Evolutionary conservation across 495 filamentous ascomycete species (phyloP).

Genomic region (Aspergillus heteromorphus): DNA sequence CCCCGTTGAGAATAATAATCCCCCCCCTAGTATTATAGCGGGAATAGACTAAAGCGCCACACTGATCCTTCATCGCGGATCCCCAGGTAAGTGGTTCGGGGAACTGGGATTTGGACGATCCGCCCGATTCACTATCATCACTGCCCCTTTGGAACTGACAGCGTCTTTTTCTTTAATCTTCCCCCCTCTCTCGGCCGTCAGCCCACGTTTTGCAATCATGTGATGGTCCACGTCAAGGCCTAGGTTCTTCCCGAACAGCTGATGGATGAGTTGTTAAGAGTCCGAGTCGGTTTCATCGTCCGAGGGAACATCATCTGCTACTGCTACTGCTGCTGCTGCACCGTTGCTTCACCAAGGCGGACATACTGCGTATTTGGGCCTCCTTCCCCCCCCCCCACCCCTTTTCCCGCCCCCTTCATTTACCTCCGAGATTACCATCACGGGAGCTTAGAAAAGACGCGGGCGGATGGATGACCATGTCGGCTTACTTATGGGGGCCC

Average conservation of each 20-base stretch:
- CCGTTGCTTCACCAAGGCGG: neutral
- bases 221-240: constrained; percentile 19
- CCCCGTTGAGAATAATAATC: neutral
- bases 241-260: constrained; percentile 9
- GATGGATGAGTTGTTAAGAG: constrained; percentile 12
- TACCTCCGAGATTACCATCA: neutral
- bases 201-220: constrained; percentile 20
- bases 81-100: constrained; percentile 19
- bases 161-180: constrained; percentile 1
- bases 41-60: constrained; percentile 12
- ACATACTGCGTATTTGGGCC: neutral
- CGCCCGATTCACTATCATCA: constrained; percentile 11
- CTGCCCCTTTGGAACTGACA: constrained; percentile 8
- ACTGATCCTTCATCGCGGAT: constrained; percentile 9
- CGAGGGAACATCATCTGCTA: neutral
- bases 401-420: neutral
- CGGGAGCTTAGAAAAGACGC: neutral
- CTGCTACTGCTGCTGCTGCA: neutral
- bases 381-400: neutral
- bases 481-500: neutral
- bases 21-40: neutral
- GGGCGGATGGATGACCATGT: neutral
- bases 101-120: constrained; percentile 14
- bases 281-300: neutral
- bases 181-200: constrained; percentile 4